Base-by-base conservation (phyloP, 1,284 basidiomycete species). In the Garcileccinum viscosum region DNA sequence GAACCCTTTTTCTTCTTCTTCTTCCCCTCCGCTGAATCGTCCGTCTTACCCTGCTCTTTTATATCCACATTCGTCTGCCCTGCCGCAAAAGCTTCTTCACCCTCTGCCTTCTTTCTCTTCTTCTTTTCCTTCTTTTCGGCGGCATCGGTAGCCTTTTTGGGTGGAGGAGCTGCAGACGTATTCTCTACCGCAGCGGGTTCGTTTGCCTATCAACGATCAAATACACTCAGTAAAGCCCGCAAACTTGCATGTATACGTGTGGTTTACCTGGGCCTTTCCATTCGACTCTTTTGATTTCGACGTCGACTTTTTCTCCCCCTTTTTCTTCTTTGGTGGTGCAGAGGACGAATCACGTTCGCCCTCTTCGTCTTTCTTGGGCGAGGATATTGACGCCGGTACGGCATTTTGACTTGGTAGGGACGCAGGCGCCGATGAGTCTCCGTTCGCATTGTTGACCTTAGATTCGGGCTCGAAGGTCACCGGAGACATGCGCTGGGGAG, bases 401-500 rank as follows among this genome's bases (percentile, higher is more conserved):
- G 37, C 33, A 7, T 50, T 50, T 7, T 0, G 30, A 64, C 37
- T 62, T 11, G 65, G 19, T 56, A 22, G 5, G 4, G 40, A 38
- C 14, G 22, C 32, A 7, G 47, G 42, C 19, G 37, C 22, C 4
- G 40, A 9, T 0, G 27, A 17, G 6, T 38, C 9, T 22, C n/a
- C 35, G 35, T 40, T 27, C 19, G 35, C 17, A 5, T 50, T 56
- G 50, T 67, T 4, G 11, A 50, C 58, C 33, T 61, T 14, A 32
- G 58, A 11, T 50, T 65, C 47, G 9, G 66, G 35, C 9, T 63
- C 65, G 17, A 71, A 63, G 19, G 76, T 74, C 50, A 78, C 71
- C 9, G 81, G 81, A 63, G 88, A 88, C 82, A 85, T 86, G 69
- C 86, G 86, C 64, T 76, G 77, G 17, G 89, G 88, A n/a, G 87